Evolutionary conservation across 225 moss, liverwort and hornwort genomes (phyloP), one percentile per base, ranked within the genome.

Genomic region (Physcomitrium patens): DNA sequence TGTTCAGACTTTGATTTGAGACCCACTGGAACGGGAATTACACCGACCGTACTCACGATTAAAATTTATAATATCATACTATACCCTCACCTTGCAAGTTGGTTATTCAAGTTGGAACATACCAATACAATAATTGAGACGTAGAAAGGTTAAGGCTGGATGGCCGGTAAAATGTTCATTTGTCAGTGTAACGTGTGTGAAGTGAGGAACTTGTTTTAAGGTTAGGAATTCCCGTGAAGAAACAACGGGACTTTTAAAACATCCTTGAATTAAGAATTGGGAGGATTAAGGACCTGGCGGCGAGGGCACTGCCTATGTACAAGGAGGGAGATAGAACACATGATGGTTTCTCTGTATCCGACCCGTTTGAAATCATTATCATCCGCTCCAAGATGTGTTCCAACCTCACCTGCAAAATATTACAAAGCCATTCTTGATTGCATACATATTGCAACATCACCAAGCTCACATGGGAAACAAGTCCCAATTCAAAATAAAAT

Each of bases 341-440:
- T 0, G 94, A 94, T 16, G 96, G 96, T 28, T 88, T 86, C 70
- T 96, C 96, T 58, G 96, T 94, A 66, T 96, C 91, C 26, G 92
- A 82, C 17, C 96, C 94, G 56, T 91, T 91, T 45, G 88, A 92
- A 68, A 96, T 94, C 80, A 96, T 76, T n/a, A 82, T 84, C 94
- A 94, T 94, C 52, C 96, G 84, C 80, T 96, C 94, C 76, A 96
- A 75, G 42, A 90, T 85, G 80, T 96, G 96, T 79, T 90, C 96
- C 63, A 96, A 82, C 72, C 96, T 89, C 73, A 96, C 89, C 96
- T 96, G 81, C 22, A 79, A 86, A 65, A 70, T 14, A 10, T 37
- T 17, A 24, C 10, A 0, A 47, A 42, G n/a, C 48, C 44, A 52
- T 7, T 6, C 23, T 73, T 51, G 31, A 15, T 52, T 22, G 27